phyloP scores from a whole-genome alignment of 441 rosid species.

The Erodium texanum region DNA sequence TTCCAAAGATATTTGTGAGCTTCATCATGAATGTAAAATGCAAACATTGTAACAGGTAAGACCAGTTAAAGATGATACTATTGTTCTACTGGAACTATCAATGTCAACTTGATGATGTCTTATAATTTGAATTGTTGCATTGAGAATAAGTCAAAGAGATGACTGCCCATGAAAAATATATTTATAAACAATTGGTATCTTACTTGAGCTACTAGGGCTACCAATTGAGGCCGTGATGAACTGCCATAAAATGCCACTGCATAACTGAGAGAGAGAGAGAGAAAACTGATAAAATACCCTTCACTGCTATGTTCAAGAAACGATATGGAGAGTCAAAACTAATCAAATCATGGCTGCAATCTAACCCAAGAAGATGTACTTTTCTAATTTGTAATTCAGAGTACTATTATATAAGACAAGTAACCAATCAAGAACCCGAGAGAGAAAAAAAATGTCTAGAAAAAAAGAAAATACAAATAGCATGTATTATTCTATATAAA shows the following conservation, averaged over 20 bases:
- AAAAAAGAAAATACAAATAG: neutral
- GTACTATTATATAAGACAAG: neutral
- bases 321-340: neutral
- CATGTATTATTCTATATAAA: neutral
- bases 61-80: neutral
- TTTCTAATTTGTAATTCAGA: neutral
- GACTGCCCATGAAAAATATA: neutral
- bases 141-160: neutral
- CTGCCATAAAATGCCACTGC: constrained; percentile 84
- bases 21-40: constrained; percentile 6
- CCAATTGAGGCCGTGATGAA: constrained; percentile 60
- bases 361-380: neutral
- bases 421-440: neutral
- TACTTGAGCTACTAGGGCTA: constrained; percentile 93
- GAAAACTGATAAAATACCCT: neutral
- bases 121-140: constrained; percentile 4
- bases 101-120: neutral
- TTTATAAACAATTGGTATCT: constrained; percentile 19
- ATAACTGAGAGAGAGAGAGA: constrained; percentile 38
- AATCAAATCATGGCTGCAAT: neutral
- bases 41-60: constrained; percentile 10
- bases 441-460: neutral
- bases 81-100: neutral
- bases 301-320: neutral
- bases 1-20: constrained; percentile 16